Percentiles rank a stretch among this genome's conserved stretches.
These are phyloP conservation scores for Flammula alnicola DNA, from an alignment of 1,284 basidiomycete genomes.

Conservation along the genomic window DNA sequence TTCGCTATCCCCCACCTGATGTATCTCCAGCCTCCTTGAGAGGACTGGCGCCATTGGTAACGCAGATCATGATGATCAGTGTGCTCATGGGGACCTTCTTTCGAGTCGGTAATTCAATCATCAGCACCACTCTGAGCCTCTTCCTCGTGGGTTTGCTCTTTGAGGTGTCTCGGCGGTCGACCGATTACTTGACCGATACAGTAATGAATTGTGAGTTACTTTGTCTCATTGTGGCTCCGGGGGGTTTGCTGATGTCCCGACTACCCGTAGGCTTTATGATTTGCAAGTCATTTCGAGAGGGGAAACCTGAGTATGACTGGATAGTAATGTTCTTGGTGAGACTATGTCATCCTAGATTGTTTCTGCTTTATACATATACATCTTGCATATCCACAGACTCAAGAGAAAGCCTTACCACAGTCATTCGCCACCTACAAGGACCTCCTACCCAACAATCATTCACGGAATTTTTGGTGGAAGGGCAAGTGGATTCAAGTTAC, in stretches of 20 bases:
- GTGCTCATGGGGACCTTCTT: slow-evolving; percentile 4
- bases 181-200: neutral
- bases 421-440: no score
- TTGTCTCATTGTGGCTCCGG: neutral
- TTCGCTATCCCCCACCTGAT: no score
- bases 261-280: neutral
- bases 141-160: neutral
- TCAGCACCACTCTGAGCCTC: neutral
- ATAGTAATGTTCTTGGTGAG: slow-evolving; percentile 7
- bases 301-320: slow-evolving; percentile 9
- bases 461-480: slow-evolving; percentile 1
- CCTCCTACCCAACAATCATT: neutral
- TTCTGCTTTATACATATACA: neutral
- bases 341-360: neutral
- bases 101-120: neutral
- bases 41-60: no score
- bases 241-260: neutral
- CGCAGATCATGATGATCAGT: slow-evolving; percentile 1
- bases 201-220: neutral
- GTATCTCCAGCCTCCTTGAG: no score
- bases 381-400: neutral
- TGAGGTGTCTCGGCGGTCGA: neutral
- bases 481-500: slow-evolving; percentile 1
- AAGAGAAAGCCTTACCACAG: neutral
- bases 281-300: slow-evolving; percentile 9